Conservation (phyloP, 352 stramenopile genomes). For the Pythium guiyangense region DNA sequence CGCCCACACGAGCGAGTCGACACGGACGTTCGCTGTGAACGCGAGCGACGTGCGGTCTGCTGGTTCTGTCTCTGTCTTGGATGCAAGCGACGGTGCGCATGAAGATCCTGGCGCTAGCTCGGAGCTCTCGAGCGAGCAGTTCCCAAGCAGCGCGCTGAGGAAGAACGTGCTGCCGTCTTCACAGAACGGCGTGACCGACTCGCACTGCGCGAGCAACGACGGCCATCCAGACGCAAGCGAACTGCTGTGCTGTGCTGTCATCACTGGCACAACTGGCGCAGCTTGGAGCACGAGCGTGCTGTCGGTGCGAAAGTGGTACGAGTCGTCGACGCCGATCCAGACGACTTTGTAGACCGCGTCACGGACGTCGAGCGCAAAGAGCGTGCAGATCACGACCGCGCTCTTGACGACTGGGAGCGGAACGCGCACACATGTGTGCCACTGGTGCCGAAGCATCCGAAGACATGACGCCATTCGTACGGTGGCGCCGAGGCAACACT, state of each 20-base stretch:
- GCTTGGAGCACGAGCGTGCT: conserved; percentile 17
- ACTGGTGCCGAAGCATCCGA: neutral
- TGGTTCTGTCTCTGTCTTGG: neutral
- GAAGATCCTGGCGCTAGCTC: no score
- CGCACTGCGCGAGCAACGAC: conserved; percentile 26
- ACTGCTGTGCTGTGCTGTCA: conserved; percentile 9
- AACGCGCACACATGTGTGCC: neutral
- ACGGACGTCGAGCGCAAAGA: conserved; percentile 29
- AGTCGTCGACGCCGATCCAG: conserved; percentile 32
- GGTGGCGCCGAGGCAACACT: neutral
- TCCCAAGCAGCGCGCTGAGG: conserved; percentile 21
- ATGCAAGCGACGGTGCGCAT: neutral
- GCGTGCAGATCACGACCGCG: conserved; percentile 13
- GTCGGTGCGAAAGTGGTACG: conserved; percentile 26
- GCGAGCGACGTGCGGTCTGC: neutral
- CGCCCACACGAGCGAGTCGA: conserved; percentile 12
- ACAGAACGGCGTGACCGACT: conserved; percentile 23
- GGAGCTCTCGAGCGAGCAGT: conserved; percentile 18
- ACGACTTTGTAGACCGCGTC: conserved; percentile 29
- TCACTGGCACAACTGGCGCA: conserved; percentile 12
- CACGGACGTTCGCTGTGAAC: neutral
- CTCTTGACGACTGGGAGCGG: conserved; percentile 12
- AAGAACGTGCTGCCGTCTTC: conserved; percentile 18
- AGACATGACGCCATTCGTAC: neutral
- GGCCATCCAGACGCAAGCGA: conserved; percentile 23